Conservation (phyloP, 805 yeast genomes). For the Starmerella roubikii region DNA sequence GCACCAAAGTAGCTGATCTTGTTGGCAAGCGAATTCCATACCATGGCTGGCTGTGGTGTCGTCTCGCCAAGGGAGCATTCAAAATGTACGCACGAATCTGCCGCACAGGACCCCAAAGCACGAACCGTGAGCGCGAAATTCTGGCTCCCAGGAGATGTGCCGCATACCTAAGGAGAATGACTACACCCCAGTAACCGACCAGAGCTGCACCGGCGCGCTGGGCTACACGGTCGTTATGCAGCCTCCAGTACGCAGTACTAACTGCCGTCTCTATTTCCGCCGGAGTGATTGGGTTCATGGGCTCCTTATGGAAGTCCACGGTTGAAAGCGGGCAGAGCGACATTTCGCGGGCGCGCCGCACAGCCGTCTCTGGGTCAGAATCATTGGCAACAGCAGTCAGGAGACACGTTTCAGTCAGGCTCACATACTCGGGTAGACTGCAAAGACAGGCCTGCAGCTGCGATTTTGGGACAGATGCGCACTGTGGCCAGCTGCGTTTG, state of each 20-base stretch:
- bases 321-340: conserved; percentile 4
- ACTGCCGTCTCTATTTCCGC: conserved; percentile 8
- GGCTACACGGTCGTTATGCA: conserved; percentile 7
- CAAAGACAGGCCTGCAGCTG: conserved; percentile 8
- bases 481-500: conserved; percentile 12
- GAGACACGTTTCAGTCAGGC: conserved; percentile 8
- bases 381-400: conserved; percentile 8
- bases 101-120: not conserved
- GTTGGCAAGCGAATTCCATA: conserved; percentile 23
- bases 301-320: no score
- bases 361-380: conserved; percentile 7
- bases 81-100: conserved; percentile 3
- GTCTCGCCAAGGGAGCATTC: conserved; percentile 7
- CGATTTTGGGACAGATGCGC: not conserved
- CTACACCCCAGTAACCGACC: conserved; percentile 8
- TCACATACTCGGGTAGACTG: conserved; percentile 10
- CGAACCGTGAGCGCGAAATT: not conserved
- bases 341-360: not conserved
- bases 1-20: conserved; percentile 26
- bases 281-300: conserved; percentile 3
- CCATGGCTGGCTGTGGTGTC: conserved; percentile 7
- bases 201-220: conserved; percentile 10
- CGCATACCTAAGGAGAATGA: conserved; percentile 2
- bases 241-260: conserved; percentile 11
- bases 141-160: not conserved